Evolutionary conservation across 768 basidiomycete genomes (phyloP), one percentile per base, ranked within the genome.

Genomic region (Jaapia argillacea): DNA sequence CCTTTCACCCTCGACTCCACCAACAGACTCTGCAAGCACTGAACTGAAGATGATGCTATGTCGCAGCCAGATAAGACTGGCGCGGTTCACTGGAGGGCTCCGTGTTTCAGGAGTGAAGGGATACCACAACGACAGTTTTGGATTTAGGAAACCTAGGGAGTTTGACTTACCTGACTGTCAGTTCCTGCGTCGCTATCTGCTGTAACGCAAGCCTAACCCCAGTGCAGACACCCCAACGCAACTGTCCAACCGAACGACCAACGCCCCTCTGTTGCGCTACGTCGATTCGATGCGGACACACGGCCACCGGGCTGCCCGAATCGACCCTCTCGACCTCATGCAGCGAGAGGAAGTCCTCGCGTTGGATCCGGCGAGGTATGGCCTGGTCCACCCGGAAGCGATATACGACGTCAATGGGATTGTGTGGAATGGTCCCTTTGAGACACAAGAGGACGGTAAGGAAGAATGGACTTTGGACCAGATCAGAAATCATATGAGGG

Each of bases 321-420:
- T 94, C 33, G 91, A 96, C 56, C 91, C 92, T 0, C 65, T 94
- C 26, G 89, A 91, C 59, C 63, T 94, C 41, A 81, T 94, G 24
- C 81, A 86, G 43, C 78, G 91, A 13, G 88, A 91, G 52, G 79
- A 71, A 40, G 77, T 88, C 51, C 79, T 72, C 21, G 89, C 89
- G 3, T 71, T 93, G 16, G 69, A 85, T 49, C 84, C 88, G 0
- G 54, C 63, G 33, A 76, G 92, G 7, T 94, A 93, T 49, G 86
- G 88, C 1, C 69, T 93, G 2, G 53, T 53, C 1, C 73, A 84
- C 45, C 61, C 68, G 7, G 55, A 64, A 2, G 58, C 68, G 48
- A 64, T 60, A 27, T 90, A 83, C 59, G 72, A 88, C 45, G 71
- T 91, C 2, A 73, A 86, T 52, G 89, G 90, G 2, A 88, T 93